phyloP scores from a whole-genome alignment of 345 rosid species.

The Moricandia arvensis region DNA sequence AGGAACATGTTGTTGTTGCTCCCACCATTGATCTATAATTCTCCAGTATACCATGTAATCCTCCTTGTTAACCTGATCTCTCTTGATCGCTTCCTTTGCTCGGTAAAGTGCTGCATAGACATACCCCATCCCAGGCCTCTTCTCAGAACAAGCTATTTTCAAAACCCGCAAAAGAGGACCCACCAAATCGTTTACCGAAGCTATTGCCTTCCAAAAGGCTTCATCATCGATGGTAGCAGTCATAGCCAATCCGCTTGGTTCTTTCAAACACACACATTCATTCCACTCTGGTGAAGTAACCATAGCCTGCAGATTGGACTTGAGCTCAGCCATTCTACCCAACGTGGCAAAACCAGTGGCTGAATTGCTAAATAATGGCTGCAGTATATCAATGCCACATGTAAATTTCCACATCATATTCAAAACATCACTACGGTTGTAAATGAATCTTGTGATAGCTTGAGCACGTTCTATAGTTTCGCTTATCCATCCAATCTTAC shows the following conservation, averaged over 20 bases:
- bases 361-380: slow-evolving; percentile 49
- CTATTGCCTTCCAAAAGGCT: slow-evolving; percentile 77
- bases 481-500: slow-evolving; percentile 49
- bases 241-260: slow-evolving; percentile 62
- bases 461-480: slow-evolving; percentile 64
- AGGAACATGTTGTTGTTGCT: slow-evolving; percentile 58
- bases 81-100: slow-evolving; percentile 78
- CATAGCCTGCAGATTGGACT: slow-evolving; percentile 68
- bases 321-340: slow-evolving; percentile 55
- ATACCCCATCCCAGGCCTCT: slow-evolving; percentile 83
- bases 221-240: slow-evolving; percentile 51
- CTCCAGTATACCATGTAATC: slow-evolving; percentile 77
- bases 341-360: slow-evolving; percentile 69
- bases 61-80: slow-evolving; percentile 58
- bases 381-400: slow-evolving; percentile 66
- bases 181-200: slow-evolving; percentile 49
- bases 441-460: slow-evolving; percentile 68
- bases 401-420: slow-evolving; percentile 71
- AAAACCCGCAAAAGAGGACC: slow-evolving; percentile 61
- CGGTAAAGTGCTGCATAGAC: slow-evolving; percentile 75
- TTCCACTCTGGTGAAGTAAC: slow-evolving; percentile 83
- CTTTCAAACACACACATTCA: slow-evolving; percentile 60
- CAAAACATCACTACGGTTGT: slow-evolving; percentile 61
- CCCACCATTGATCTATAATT: slow-evolving; percentile 78
- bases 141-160: slow-evolving; percentile 52